Percentiles rank a stretch among this genome's conserved stretches.
phyloP scores from a whole-genome alignment of 1,284 basidiomycete genomes.

The Caloboletus firmus region DNA sequence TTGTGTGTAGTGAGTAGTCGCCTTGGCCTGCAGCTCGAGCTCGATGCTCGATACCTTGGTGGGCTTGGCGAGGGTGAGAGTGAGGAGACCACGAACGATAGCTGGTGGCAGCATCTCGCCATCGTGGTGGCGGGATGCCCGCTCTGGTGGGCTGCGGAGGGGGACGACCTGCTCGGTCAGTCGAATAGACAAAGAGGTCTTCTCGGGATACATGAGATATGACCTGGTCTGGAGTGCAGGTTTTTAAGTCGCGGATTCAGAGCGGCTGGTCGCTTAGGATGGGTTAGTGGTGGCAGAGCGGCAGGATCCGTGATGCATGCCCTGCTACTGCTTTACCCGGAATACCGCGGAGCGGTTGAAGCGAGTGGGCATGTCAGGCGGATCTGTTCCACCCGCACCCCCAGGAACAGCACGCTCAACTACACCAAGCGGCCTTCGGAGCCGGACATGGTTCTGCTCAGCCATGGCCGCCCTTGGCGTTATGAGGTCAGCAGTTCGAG shows the following conservation, averaged over 20 bases:
- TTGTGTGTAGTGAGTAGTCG: conserved; percentile 77
- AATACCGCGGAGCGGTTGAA: not conserved
- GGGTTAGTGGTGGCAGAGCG: not conserved
- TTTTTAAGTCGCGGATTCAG: conserved; percentile 1
- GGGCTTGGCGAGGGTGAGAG: conserved; percentile 78
- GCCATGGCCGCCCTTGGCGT: conserved; percentile 5
- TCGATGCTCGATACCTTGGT: conserved; percentile 87
- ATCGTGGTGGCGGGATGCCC: conserved; percentile 44
- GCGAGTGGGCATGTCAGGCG: not conserved
- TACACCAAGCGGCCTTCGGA: no score
- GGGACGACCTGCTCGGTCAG: conserved; percentile 85
- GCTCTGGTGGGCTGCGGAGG: conserved; percentile 48
- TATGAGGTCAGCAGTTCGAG: not conserved
- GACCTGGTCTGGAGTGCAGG: not conserved
- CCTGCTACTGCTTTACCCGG: no score
- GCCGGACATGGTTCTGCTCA: not conserved
- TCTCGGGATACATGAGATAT: conserved; percentile 16
- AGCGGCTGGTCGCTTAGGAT: not conserved
- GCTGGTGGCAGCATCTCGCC: conserved; percentile 63
- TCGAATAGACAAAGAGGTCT: conserved; percentile 57
- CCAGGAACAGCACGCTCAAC: not conserved
- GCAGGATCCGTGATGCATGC: not conserved
- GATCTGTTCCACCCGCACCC: conserved; percentile 11
- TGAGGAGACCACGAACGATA: conserved; percentile 85
- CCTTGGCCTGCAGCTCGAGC: conserved; percentile 74